Base-by-base conservation (phyloP, 139 green algal species). In the Penium margaritaceum region DNA sequence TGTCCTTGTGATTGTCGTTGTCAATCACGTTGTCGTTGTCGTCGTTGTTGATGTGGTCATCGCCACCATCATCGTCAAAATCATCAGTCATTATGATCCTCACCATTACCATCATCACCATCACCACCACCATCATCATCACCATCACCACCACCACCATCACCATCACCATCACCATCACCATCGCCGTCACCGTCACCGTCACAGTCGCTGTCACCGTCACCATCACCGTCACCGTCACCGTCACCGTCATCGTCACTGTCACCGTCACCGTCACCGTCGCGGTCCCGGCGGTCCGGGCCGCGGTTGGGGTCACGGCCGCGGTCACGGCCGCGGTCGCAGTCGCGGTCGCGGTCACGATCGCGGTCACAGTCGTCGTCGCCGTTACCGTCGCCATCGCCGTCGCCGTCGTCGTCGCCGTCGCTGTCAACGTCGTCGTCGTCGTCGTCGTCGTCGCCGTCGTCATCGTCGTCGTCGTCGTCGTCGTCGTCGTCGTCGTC, bases 111-210 rank as follows among this genome's bases (percentile, higher is more conserved):
- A n/a, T 66, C 12, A 66, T 66, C 12, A 66, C 15, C 12, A 66
- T 66, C 12, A 66, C 15, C 12, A 66, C 15, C 12, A 66, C 15
- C 12, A 66, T 66, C 12, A 66, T 66, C 12, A 66, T 66, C 12
- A 66, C 15, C 12, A 66, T 66, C 12, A 66, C 15, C 12, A 66
- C 15, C 12, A 66, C 15, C 12, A 37, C 15, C 12, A 37, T 66
- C 12, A 37, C 15, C 12, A 37, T 66, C 12, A 37, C 15, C 12
- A 66, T 66, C 12, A 37, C 15, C 12, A 37, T 66, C 12, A 66
- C 15, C 12, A 66, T 66, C 12, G 15, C 15, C 12, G 57, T 66
- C 12, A 66, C 15, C 12, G 32, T 66, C 12, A 66, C 15, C 12
- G 32, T 66, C 12, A 66, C 15, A 14, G 32, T 66, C 12, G 15